Base-by-base conservation (phyloP, 2,329 filamentous ascomycete genomes). In the Nemania bipapillata region DNA sequence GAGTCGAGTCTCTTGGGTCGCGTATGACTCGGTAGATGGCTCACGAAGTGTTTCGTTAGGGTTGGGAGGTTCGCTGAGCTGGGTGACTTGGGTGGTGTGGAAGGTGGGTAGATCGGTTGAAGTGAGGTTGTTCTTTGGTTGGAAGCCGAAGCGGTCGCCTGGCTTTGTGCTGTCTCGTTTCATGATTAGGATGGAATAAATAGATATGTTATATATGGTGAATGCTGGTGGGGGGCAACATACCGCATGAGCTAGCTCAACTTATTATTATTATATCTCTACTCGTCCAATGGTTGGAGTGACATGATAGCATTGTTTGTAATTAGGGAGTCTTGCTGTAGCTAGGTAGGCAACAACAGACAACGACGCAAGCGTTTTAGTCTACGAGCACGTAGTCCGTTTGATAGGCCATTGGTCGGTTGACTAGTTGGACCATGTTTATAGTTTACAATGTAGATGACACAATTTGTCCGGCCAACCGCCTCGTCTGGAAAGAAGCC, bases 101-200 rank as follows among this genome's bases (percentile, higher is more conserved):
- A 73, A 75, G 54, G 66, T 59, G n/a, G 75, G 72, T 55, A 66
- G 60, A 4, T 76, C 63, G 47, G 70, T 66, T 7, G 73, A 77
- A 17, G 71, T 49, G 40, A 80, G 74, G 53, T 73, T 80, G 66
- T 78, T 77, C 59, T 68, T 73, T 15, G 77, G 78, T 37, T 75
- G 77, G 70, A 80, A 77, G 58, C 76, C 72, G 67, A 79, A 78
- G 54, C 70, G 65, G 32, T 78, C 74, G 42, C 75, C 78, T 26
- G 76, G 78, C 63, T 79, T 79, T 74, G 74, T 77, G 66, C 59
- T 47, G 52, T n/a, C 35, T 57, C 42, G 26, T 30, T 20, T 47
- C n/a, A 42, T 47, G 64, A 32, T 63, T 26, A 59, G 55, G 3
- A 32, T 20, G 32, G 54, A 12, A 45, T n/a, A 12, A n/a, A 15